Conservation (phyloP, 768 basidiomycete species). For the Phylloporus scabripes region DNA sequence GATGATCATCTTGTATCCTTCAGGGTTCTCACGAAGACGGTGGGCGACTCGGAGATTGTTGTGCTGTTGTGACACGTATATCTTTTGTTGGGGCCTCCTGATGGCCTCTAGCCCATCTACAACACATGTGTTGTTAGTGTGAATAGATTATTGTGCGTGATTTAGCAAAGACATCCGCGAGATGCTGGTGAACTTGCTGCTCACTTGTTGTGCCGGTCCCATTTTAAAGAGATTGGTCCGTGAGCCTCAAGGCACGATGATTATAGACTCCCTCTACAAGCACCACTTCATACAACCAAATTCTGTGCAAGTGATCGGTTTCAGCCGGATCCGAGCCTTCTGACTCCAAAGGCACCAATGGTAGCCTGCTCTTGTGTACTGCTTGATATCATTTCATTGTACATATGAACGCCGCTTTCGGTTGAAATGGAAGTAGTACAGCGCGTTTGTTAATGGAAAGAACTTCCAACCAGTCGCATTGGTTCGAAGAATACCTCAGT, state of each 20-base stretch:
- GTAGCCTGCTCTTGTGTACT: neutral
- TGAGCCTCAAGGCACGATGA: neutral
- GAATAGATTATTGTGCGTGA: neutral
- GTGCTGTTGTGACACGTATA: neutral
- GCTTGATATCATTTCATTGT: constrained; percentile 2
- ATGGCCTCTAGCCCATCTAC: neutral
- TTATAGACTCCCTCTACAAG: neutral
- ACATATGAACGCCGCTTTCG: constrained; percentile 19
- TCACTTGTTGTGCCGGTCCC: neutral
- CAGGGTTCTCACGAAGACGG: neutral
- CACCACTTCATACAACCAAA: neutral
- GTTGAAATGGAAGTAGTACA: constrained; percentile 13
- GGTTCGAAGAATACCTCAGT: neutral
- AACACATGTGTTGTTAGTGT: neutral
- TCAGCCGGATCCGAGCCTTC: constrained; percentile 2
- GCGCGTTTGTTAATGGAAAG: neutral
- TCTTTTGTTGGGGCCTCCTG: neutral
- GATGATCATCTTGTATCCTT: neutral
- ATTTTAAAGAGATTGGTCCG: neutral
- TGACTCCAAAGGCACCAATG: neutral
- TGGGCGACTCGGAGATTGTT: neutral
- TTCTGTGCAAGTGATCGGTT: neutral
- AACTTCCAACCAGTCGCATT: neutral
- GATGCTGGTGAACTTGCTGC: neutral
- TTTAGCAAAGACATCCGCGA: neutral